Conservation (phyloP, 257 asterid genomes). For the Solanum dulcamara region DNA sequence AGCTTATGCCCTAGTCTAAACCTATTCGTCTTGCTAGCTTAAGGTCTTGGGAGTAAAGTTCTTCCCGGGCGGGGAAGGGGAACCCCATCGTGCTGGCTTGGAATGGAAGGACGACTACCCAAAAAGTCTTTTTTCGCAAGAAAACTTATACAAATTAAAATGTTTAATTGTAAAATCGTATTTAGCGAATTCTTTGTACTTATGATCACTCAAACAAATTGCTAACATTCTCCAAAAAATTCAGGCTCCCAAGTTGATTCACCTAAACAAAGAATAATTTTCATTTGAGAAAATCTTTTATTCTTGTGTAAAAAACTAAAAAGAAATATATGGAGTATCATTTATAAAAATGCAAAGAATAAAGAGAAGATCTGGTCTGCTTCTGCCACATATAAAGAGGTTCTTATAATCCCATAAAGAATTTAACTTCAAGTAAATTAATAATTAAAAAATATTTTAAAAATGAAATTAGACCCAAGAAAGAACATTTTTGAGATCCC, state of each 20-base stretch:
- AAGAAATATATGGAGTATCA: not conserved
- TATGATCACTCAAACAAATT: not conserved
- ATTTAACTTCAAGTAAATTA: not conserved
- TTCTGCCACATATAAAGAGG: not conserved
- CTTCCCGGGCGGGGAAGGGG: too few species aligned
- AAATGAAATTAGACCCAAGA: conserved; percentile 4
- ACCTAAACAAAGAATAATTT: not conserved
- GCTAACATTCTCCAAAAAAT: not conserved
- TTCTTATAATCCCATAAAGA: not conserved
- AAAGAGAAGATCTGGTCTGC: not conserved
- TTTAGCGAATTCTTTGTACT: not conserved
- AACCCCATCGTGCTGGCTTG: too few species aligned
- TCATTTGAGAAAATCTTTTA: not conserved
- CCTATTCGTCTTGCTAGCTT: too few species aligned
- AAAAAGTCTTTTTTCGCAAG: too few species aligned
- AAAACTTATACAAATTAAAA: not conserved
- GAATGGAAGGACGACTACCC: too few species aligned
- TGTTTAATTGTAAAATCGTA: not conserved
- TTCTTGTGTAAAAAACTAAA: not conserved
- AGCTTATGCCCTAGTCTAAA: too few species aligned
- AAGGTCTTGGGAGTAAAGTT: too few species aligned
- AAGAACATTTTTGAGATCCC: conserved; percentile 9
- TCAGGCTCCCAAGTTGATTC: not conserved
- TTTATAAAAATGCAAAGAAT: not conserved
- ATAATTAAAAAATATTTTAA: not conserved